Conservation (phyloP, 169 alveolate genomes). For the Eimeria falciformis region DNA sequence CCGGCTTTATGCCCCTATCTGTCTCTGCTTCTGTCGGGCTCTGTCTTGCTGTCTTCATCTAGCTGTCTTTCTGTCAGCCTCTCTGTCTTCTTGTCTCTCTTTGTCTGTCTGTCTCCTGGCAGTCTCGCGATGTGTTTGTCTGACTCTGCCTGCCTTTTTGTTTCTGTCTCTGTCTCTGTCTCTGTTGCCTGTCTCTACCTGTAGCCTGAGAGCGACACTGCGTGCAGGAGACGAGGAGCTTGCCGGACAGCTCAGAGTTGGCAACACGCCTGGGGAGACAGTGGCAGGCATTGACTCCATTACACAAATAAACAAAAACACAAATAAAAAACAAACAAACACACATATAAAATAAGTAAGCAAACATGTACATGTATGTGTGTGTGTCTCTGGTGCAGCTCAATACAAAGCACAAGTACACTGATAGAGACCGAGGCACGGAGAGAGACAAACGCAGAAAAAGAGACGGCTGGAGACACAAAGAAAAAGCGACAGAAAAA, state of each 20-base stretch:
- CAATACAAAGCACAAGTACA: no score
- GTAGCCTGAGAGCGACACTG: constrained; percentile 29
- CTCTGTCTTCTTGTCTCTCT: background rate
- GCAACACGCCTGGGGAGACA: constrained; percentile 37
- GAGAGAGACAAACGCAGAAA: no score
- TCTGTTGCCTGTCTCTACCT: constrained; percentile 13
- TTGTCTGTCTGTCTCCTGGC: background rate
- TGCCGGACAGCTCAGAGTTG: constrained; percentile 31
- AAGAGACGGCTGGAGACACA: background rate
- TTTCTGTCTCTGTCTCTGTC: background rate
- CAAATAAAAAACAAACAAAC: no score
- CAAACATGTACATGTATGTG: no score
- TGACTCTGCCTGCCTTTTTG: background rate
- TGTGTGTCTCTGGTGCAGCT: no score
- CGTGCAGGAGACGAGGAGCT: constrained; percentile 48
- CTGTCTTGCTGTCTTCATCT: no score
- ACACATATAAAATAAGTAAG: no score
- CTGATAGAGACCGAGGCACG: no score
- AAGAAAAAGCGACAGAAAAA: background rate
- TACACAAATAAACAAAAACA: no score
- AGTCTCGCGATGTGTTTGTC: background rate
- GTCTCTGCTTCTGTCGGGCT: background rate
- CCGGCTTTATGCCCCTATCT: background rate
- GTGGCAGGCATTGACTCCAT: no score
- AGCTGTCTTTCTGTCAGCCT: no score